Evolutionary conservation across 2,329 filamentous ascomycete genomes (phyloP).

Genomic region (Rugonectria rugulosa): DNA sequence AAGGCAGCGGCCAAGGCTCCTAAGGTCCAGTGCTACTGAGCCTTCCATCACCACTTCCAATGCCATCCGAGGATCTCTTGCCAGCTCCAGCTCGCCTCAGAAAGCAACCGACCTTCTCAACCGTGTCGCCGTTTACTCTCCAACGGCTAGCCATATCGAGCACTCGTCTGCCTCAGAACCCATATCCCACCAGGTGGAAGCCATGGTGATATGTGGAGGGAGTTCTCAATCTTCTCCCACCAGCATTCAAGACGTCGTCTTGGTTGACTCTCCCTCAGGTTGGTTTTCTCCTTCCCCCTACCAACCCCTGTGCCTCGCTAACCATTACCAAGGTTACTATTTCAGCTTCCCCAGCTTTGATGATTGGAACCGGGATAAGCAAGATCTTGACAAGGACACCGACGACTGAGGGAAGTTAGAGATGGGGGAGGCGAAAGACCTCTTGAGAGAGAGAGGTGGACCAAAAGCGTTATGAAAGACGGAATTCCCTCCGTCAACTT

Average conservation of each 20-base stretch:
- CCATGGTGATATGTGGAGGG: slow-evolving; percentile 34
- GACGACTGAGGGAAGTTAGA: slow-evolving; percentile 33
- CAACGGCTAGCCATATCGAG: slow-evolving; percentile 28
- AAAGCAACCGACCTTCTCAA: slow-evolving; percentile 63
- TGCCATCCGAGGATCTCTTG: slow-evolving; percentile 59
- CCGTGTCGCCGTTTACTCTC: slow-evolving; percentile 59
- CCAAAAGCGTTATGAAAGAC: slow-evolving; percentile 13
- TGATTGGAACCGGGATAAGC: slow-evolving; percentile 61
- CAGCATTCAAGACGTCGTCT: slow-evolving; percentile 33
- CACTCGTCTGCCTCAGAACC: slow-evolving; percentile 27
- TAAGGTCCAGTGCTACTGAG: slow-evolving; percentile 63
- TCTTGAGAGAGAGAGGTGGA: slow-evolving; percentile 26
- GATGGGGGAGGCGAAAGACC: slow-evolving; percentile 15
- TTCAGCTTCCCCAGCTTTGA: slow-evolving; percentile 80
- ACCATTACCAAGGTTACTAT: slow-evolving; percentile 57
- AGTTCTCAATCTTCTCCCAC: slow-evolving; percentile 30
- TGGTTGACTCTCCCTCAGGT: slow-evolving; percentile 41
- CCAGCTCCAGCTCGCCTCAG: slow-evolving; percentile 56
- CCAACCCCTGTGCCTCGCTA: slow-evolving; percentile 7
- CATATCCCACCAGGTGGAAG: slow-evolving; percentile 31
- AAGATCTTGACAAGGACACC: slow-evolving; percentile 34
- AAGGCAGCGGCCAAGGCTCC: slow-evolving; percentile 59
- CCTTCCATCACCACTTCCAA: slow-evolving; percentile 65
- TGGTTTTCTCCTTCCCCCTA: slow-evolving; percentile 7
- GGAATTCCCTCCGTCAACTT: slow-evolving; percentile 19